These are phyloP conservation scores for Eucalyptus victrix DNA, from an alignment of 345 rosid genomes.

Conservation along the genomic window DNA sequence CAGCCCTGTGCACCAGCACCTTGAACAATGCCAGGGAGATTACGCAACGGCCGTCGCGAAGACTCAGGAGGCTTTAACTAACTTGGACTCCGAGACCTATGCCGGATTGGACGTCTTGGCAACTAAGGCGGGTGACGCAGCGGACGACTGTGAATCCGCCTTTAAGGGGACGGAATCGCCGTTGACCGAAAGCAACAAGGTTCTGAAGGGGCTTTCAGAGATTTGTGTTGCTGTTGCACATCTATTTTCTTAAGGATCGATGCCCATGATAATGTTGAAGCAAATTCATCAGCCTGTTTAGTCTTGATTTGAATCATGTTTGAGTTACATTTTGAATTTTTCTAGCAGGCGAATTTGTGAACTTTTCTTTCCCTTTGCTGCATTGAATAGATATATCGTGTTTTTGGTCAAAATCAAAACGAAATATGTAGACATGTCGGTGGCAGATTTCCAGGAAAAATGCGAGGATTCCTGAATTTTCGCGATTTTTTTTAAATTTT, in stretches of 20 bases:
- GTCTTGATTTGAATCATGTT: not conserved
- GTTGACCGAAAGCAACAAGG: not conserved
- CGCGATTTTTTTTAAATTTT: rapidly evolving
- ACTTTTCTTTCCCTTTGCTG: not conserved
- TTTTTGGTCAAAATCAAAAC: not conserved
- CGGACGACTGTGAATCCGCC: not conserved
- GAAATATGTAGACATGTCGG: not conserved
- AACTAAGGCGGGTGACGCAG: not conserved
- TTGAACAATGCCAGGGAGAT: not conserved
- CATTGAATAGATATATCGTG: not conserved
- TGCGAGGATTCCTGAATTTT: not conserved
- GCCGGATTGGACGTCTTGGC: not conserved
- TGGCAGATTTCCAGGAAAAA: not conserved
- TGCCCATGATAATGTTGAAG: not conserved
- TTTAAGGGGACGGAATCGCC: not conserved
- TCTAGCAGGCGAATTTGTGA: not conserved
- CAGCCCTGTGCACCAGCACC: not conserved
- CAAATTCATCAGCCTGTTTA: not conserved
- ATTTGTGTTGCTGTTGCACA: not conserved
- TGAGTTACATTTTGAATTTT: not conserved
- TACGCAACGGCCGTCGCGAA: not conserved
- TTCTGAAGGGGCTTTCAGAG: not conserved
- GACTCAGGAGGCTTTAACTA: not conserved
- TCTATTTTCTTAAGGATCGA: not conserved
- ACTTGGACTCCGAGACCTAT: slow-evolving; percentile 3